These are phyloP conservation scores for Russula vinacea DNA, from an alignment of 768 basidiomycete genomes.

Conservation along the genomic window DNA sequence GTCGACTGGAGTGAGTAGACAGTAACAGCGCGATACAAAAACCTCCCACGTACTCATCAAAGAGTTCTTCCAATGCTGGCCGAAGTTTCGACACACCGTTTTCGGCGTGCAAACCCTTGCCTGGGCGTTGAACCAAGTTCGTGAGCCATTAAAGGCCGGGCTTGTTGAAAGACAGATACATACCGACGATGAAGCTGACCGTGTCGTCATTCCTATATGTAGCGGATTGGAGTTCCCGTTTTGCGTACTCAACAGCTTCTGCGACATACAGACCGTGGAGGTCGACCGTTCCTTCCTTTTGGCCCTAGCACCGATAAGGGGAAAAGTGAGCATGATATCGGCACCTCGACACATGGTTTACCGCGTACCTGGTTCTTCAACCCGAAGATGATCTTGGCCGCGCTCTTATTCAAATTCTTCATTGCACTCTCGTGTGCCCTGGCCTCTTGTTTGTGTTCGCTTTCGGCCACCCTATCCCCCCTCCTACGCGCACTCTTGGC, in stretches of 20 bases:
- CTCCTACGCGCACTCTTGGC: slow-evolving; percentile 6
- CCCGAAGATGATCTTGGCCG: slow-evolving; percentile 7
- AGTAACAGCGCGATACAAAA: neutral
- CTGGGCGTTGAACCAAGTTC: neutral
- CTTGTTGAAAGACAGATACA: neutral
- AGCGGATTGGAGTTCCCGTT: slow-evolving; percentile 5
- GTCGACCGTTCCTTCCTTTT: slow-evolving; percentile 9
- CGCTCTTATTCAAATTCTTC: neutral
- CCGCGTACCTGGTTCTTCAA: slow-evolving; percentile 22
- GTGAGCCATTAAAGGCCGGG: too few relatives aligned
- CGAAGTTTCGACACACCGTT: slow-evolving; percentile 9
- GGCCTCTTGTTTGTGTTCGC: neutral
- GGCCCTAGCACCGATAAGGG: neutral
- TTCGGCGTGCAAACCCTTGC: slow-evolving; percentile 10
- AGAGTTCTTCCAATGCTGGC: slow-evolving; percentile 15
- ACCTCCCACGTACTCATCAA: slow-evolving; percentile 1
- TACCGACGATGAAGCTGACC: slow-evolving; percentile 21
- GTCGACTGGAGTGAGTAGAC: neutral
- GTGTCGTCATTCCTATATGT: neutral
- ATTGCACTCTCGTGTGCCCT: neutral
- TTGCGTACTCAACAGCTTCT: slow-evolving; percentile 17
- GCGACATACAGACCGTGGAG: slow-evolving; percentile 17
- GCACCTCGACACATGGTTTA: neutral
- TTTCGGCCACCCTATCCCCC: neutral
- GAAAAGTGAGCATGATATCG: neutral